Evolutionary conservation across 257 asterid genomes (phyloP), one percentile per base, ranked within the genome.

Genomic region (Prunella vulgaris): DNA sequence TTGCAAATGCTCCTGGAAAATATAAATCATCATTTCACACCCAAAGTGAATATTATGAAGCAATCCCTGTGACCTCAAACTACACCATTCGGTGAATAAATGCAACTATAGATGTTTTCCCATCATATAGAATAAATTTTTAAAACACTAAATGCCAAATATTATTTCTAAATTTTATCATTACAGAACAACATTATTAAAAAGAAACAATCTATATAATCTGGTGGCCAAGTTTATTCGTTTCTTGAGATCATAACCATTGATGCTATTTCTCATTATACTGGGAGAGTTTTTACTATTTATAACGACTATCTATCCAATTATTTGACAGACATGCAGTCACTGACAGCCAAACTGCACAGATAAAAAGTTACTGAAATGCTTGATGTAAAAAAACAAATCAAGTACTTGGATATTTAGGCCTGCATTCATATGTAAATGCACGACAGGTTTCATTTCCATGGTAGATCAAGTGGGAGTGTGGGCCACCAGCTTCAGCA

Each of bases 1-100:
- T 75, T 97, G 84, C 87, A 94, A 84, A 83, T 94, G 96, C 73
- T 94, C 99, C 99, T 94, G 87, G 72, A 69, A 77, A 20, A 33
- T 44, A 51, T 25, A 57, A 38, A 54, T 44, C 32, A 76, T n/a
- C 37, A 72, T 75, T 49, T 52, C 61, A 74, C 22, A 62, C 57
- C 64, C 68, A 69, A 64, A 18, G 24, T 12, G 61, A 52, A 27
- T 49, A 20, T 61, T 46, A 46, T 46, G 59, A 68, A 73, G 64
- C 52, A 61, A 75, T 24, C 58, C 72, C 10, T 44, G 30, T 40
- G 48, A 63, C 58, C 76, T 40, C 59, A 59, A 53, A 71, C 69
- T 17, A 60, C 62, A 32, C 49, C 15, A 67, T 46, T 6, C 20
- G 27, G 30, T 59, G 21, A 35, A 73, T 35, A 46, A 30, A 40